Conservation (phyloP, 345 rosid genomes). For the Melaleuca quinquenervia region DNA sequence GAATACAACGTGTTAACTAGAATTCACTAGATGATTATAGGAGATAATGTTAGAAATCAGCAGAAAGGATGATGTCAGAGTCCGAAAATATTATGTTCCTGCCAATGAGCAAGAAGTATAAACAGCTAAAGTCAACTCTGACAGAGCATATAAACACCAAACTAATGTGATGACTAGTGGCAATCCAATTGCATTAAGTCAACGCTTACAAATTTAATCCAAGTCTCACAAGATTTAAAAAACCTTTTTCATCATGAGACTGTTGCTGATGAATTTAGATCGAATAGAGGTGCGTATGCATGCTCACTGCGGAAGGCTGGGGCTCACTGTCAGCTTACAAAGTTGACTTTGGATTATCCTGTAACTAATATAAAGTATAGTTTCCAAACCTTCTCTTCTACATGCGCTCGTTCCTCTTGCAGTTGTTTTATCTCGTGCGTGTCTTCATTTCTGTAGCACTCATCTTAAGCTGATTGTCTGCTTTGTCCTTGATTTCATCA, state of each 20-base stretch:
- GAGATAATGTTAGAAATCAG: neutral
- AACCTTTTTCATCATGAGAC: neutral
- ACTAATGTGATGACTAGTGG: neutral
- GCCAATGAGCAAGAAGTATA: neutral
- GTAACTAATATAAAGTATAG: neutral
- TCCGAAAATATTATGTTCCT: neutral
- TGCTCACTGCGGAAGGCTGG: neutral
- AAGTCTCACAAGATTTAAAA: neutral
- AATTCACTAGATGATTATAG: neutral
- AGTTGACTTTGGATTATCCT: neutral
- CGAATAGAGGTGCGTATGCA: neutral
- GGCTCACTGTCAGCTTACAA: neutral
- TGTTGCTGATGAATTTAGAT: neutral
- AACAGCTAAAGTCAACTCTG: neutral
- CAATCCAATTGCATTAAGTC: neutral
- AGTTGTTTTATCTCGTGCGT: neutral
- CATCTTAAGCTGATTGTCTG: neutral
- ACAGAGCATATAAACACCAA: neutral
- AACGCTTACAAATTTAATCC: neutral
- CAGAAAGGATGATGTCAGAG: neutral
- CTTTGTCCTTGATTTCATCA: neutral
- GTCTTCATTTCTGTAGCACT: neutral
- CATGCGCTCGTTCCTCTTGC: neutral
- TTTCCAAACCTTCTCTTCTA: neutral
- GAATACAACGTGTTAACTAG: neutral